Evolutionary conservation across 164 flowering plant genomes (phyloP).

Genomic region (Vitis cinerea): DNA sequence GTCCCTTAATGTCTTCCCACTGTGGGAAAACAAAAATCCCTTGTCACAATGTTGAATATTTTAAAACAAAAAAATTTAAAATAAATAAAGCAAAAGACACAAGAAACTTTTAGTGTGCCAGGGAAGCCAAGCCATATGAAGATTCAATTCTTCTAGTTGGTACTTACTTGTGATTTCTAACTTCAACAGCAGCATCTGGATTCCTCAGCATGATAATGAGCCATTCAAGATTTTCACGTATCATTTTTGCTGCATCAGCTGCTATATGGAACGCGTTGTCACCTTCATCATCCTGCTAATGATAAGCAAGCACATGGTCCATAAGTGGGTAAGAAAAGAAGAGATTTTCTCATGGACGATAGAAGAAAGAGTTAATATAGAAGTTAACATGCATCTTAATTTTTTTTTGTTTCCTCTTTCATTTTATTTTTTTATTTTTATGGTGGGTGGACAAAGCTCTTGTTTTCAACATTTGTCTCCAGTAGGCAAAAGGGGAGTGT

Average conservation of each 20-base stretch:
- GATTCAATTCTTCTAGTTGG: constrained; percentile 7
- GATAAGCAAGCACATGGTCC: constrained; percentile 3
- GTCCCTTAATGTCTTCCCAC: constrained; percentile 90
- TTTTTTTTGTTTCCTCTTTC: too few relatives aligned
- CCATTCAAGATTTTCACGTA: constrained; percentile 98
- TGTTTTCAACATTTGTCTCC: too few relatives aligned
- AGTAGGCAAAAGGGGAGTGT: too few relatives aligned
- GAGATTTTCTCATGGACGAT: neutral
- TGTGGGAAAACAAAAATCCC: constrained; percentile 23
- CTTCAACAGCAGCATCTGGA: constrained; percentile 87
- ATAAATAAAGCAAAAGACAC: too few relatives aligned
- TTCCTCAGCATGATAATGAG: constrained; percentile 72
- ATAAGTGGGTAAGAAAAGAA: neutral
- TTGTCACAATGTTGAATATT: neutral
- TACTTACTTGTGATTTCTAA: constrained; percentile 86
- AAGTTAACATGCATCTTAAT: neutral
- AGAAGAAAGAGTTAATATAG: neutral
- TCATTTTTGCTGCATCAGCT: constrained; percentile 95
- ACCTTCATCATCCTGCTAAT: constrained; percentile 94
- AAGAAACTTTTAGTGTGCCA: too few relatives aligned
- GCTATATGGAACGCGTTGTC: constrained; percentile 99
- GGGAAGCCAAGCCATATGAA: neutral
- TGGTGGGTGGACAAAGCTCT: too few relatives aligned
- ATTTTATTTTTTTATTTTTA: too few relatives aligned
- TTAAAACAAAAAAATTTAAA: neutral